Evolutionary conservation across 208 protist genomes (phyloP).

Genomic region (Perkinsela sp.): DNA sequence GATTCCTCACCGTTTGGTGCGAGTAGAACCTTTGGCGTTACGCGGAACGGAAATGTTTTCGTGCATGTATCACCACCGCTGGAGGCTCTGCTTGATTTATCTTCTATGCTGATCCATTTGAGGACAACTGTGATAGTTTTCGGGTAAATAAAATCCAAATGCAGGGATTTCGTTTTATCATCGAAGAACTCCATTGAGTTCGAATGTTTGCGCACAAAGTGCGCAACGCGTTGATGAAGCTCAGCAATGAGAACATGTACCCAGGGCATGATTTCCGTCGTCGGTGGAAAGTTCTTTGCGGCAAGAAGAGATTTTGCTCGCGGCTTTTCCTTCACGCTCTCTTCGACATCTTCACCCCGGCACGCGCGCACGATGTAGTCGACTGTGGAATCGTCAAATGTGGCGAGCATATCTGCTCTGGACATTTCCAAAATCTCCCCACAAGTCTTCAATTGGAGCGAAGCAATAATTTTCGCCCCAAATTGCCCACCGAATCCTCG

Average conservation of each 20-base stretch:
- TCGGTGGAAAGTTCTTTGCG: not conserved
- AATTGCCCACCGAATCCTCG: conserved; percentile 49
- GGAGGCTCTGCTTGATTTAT: not conserved
- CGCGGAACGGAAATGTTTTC: not conserved
- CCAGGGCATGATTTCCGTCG: not conserved
- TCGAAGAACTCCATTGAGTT: not conserved
- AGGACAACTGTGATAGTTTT: not conserved
- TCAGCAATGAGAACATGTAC: not conserved
- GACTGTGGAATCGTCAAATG: not conserved
- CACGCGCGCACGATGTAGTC: not conserved
- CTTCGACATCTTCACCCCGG: not conserved
- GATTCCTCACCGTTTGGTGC: not conserved
- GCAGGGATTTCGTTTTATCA: not conserved
- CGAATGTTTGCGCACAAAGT: not conserved
- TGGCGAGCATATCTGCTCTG: not conserved
- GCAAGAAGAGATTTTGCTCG: not conserved
- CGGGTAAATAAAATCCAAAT: not conserved
- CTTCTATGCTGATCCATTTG: not conserved
- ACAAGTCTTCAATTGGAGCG: not conserved
- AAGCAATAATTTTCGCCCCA: conserved; percentile 8
- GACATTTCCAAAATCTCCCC: not conserved
- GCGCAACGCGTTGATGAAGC: not conserved
- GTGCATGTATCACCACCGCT: not conserved
- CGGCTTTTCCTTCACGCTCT: not conserved
- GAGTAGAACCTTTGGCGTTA: not conserved